Conservation (phyloP, 768 basidiomycete genomes). For the Serendipita indica region DNA sequence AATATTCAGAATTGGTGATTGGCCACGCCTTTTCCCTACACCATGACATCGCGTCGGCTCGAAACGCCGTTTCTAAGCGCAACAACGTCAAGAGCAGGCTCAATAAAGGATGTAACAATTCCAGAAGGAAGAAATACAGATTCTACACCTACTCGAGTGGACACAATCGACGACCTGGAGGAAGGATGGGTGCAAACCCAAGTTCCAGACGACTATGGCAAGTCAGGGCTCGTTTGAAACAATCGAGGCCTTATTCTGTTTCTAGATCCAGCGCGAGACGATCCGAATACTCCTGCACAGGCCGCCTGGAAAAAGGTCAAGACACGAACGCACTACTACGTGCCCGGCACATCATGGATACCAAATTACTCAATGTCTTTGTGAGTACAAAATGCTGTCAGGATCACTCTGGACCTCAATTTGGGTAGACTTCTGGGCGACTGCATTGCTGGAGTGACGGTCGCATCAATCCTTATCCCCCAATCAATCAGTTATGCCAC, state of each 20-base stretch:
- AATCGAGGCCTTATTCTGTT: background rate
- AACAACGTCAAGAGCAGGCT: background rate
- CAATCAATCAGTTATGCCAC: constrained; percentile 87
- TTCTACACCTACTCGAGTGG: background rate
- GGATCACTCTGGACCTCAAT: constrained; percentile 11
- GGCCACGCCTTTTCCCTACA: too few species aligned
- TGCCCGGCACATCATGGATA: constrained; percentile 67
- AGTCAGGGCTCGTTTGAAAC: background rate
- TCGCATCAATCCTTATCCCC: constrained; percentile 72
- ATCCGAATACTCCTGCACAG: background rate
- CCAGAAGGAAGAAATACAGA: background rate
- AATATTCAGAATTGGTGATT: too few species aligned
- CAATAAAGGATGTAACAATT: background rate
- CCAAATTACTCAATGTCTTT: constrained; percentile 55
- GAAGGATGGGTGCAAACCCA: background rate
- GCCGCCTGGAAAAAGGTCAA: constrained; percentile 13
- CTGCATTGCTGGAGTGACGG: constrained; percentile 70
- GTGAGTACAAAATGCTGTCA: constrained; percentile 28
- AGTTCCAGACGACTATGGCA: background rate
- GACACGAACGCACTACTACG: constrained; percentile 49
- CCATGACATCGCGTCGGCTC: background rate
- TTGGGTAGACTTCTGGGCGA: constrained; percentile 44
- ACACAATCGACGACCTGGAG: background rate
- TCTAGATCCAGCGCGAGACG: background rate
- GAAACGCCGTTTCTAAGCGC: constrained; percentile 2